Conservation (phyloP, 139 green algal genomes). For the Haematococcus sp. region DNA sequence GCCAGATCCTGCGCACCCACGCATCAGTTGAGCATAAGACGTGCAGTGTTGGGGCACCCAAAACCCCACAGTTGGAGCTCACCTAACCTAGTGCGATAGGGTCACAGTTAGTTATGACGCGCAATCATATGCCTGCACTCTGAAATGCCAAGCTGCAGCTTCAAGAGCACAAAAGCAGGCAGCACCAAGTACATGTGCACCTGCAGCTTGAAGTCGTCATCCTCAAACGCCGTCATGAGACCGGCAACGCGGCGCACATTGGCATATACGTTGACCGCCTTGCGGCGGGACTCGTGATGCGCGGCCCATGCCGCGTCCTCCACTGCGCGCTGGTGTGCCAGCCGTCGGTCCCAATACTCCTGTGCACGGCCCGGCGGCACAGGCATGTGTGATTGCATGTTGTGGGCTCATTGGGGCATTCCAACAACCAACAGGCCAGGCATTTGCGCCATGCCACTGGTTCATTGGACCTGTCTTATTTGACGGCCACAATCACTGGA, state of each 20-base stretch:
- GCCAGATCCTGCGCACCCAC: background rate
- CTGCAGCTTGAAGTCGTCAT: constrained; percentile 25
- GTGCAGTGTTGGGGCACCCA: background rate
- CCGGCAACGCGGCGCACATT: constrained; percentile 29
- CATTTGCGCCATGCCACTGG: background rate
- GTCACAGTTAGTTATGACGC: no score
- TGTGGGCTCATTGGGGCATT: background rate
- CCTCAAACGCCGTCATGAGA: constrained; percentile 34
- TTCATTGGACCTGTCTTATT: background rate
- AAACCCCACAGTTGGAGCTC: background rate
- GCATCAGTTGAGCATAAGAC: no score
- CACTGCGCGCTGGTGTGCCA: constrained; percentile 22
- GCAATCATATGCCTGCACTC: no score
- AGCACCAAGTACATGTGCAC: no score
- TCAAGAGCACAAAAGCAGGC: no score
- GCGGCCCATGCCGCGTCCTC: constrained; percentile 29
- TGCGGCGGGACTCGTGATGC: constrained; percentile 8
- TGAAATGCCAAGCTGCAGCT: no score
- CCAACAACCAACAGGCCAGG: no score
- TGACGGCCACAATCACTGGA: background rate
- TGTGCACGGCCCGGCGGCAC: background rate
- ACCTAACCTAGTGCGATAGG: background rate
- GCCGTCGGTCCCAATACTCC: constrained; percentile 18
- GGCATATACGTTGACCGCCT: constrained; percentile 36
- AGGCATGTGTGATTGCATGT: background rate